phyloP scores from a whole-genome alignment of 768 basidiomycete genomes.

The Lactarius akahatsu region DNA sequence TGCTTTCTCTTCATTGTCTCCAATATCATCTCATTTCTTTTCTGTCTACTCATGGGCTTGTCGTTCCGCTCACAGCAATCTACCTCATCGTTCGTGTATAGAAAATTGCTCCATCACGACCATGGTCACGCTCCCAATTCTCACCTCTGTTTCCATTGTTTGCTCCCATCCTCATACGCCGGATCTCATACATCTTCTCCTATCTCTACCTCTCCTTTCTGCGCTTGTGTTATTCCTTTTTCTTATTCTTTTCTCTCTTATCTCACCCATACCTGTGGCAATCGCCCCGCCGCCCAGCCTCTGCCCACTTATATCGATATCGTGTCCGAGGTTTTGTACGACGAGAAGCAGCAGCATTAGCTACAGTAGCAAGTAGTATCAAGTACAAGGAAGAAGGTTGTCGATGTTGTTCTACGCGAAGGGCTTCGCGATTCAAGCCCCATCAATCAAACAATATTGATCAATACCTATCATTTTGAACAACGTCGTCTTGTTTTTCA shows the following conservation, averaged over 20 bases:
- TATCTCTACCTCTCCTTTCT: neutral
- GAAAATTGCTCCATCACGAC: constrained; percentile 20
- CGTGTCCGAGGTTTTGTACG: constrained; percentile 18
- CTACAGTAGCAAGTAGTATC: constrained; percentile 29
- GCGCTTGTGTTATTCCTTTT: constrained; percentile 22
- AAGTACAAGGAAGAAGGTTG: constrained; percentile 13
- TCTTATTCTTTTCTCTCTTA: constrained; percentile 17
- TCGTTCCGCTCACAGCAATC: constrained; percentile 22
- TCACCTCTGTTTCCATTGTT: neutral
- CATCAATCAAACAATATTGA: constrained; percentile 31
- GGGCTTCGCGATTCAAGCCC: constrained; percentile 52
- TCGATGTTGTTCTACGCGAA: constrained; percentile 38
- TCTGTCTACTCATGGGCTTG: constrained; percentile 15
- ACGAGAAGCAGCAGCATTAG: constrained; percentile 14
- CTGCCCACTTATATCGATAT: constrained; percentile 6
- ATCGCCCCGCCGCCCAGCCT: neutral
- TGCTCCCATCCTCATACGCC: constrained; percentile 1
- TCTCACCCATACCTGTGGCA: constrained; percentile 9
- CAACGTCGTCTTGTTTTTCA: neutral
- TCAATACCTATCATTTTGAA: constrained; percentile 33
- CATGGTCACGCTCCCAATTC: constrained; percentile 17
- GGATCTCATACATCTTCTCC: constrained; percentile 12
- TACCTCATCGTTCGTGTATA: constrained; percentile 27
- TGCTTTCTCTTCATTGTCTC: neutral
- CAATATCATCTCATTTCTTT: constrained; percentile 17